Percentiles rank a stretch among this genome's conserved stretches.
phyloP scores from a whole-genome alignment of 1,139 yeast genomes.

The Hyphopichia pseudoburtonii region DNA sequence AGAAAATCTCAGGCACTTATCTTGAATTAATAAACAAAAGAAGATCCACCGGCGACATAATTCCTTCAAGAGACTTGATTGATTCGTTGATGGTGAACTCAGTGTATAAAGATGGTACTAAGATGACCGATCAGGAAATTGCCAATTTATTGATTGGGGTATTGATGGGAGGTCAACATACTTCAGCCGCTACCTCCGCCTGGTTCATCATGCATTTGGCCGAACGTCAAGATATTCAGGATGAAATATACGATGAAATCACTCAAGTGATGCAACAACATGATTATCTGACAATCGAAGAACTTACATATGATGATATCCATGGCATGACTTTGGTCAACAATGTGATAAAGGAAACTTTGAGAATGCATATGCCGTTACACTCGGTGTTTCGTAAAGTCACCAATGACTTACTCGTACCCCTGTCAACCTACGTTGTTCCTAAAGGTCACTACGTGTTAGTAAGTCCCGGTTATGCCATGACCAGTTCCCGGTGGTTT shows the following conservation, averaged over 20 bases:
- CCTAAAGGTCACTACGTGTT: constrained; percentile 89
- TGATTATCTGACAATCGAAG: constrained; percentile 45
- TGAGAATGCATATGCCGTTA: constrained; percentile 93
- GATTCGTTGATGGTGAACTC: constrained; percentile 82
- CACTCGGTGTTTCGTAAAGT: constrained; percentile 96
- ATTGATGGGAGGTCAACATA: constrained; percentile 99
- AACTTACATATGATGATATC: constrained; percentile 76
- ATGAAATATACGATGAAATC: constrained; percentile 75
- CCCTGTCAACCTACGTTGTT: constrained; percentile 75
- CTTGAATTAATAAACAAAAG: constrained; percentile 74
- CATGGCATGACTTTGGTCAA: constrained; percentile 80
- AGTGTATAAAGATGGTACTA: constrained; percentile 87
- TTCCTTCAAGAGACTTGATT: constrained; percentile 79
- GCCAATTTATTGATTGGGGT: constrained; percentile 93
- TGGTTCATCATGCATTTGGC: constrained; percentile 93
- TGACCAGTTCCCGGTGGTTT: constrained; percentile 73
- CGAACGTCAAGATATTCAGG: constrained; percentile 79
- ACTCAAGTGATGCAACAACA: constrained; percentile 57
- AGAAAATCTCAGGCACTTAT: constrained; percentile 75
- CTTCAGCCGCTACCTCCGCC: constrained; percentile 93
- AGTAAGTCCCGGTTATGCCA: constrained; percentile 92
- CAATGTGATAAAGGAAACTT: constrained; percentile 85
- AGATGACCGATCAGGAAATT: constrained; percentile 93
- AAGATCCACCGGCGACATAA: constrained; percentile 70
- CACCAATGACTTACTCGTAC: constrained; percentile 72